Conservation (phyloP, 2,329 filamentous ascomycete genomes). For the Cladorrhinum sp. region DNA sequence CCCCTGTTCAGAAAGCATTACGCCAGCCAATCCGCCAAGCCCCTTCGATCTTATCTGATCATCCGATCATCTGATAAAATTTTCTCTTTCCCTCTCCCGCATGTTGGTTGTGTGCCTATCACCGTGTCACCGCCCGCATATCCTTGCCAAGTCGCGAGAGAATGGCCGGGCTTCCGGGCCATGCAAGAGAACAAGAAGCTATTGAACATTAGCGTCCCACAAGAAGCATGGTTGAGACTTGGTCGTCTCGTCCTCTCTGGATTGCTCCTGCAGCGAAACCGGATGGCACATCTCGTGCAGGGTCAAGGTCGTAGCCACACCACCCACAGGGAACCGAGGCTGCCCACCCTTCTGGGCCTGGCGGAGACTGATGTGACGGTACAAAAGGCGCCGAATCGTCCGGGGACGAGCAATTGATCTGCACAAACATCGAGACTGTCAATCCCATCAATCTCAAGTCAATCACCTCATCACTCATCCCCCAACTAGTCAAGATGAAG, state of each 20-base stretch:
- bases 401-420: neutral
- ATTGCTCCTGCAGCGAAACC: slow-evolving; percentile 3
- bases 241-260: neutral
- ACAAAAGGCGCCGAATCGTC: slow-evolving; percentile 1
- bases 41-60: slow-evolving; percentile 18
- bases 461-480: neutral
- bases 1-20: neutral
- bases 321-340: slow-evolving; percentile 2
- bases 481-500: slow-evolving; percentile 13
- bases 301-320: neutral
- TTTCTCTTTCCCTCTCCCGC: neutral
- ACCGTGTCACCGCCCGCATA: neutral
- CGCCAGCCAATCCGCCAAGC: slow-evolving; percentile 3
- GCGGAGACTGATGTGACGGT: slow-evolving; percentile 4
- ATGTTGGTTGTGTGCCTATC: neutral
- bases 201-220: slow-evolving; percentile 4
- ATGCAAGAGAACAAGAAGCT: neutral
- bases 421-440: neutral
- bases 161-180: neutral
- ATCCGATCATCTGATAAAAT: slow-evolving; percentile 23
- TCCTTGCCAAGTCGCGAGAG: neutral
- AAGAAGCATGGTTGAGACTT: neutral
- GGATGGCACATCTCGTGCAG: slow-evolving; percentile 2
- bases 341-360: slow-evolving; percentile 2
- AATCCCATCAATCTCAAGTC: neutral